Evolutionary conservation across 257 asterid species (phyloP).

Genomic region (Nicotiana knightiana): DNA sequence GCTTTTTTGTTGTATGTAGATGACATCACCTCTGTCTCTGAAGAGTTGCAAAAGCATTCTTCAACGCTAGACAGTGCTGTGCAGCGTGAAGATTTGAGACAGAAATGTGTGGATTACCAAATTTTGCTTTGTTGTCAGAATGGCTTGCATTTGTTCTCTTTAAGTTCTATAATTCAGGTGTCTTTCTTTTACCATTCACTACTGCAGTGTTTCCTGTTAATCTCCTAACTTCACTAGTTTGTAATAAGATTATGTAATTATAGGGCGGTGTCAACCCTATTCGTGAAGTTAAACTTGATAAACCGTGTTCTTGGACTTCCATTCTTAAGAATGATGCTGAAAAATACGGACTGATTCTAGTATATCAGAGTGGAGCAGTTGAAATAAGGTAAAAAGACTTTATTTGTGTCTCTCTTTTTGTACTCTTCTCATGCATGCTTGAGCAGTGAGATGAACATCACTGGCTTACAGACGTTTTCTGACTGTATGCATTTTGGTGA

Average conservation of each 20-base stretch:
- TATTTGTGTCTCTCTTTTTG: neutral
- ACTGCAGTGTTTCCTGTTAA: neutral
- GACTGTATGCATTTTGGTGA: neutral
- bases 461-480: neutral
- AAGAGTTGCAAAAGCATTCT: constrained; percentile 35
- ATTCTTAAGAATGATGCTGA: constrained; percentile 46
- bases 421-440: neutral
- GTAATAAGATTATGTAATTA: constrained; percentile 16
- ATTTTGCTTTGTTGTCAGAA: constrained; percentile 74
- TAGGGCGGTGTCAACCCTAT: constrained; percentile 50
- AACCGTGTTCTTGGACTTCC: constrained; percentile 82
- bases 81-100: constrained; percentile 23
- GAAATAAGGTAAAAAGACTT: constrained; percentile 61
- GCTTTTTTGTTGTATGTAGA: constrained; percentile 55
- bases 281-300: constrained; percentile 51
- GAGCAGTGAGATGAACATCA: constrained; percentile 1
- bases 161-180: constrained; percentile 61
- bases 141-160: constrained; percentile 48
- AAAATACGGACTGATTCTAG: constrained; percentile 47
- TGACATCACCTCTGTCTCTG: constrained; percentile 25
- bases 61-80: constrained; percentile 23
- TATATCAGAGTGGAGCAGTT: constrained; percentile 76
- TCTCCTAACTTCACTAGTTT: constrained; percentile 18
- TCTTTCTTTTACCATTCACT: constrained; percentile 10
- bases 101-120: constrained; percentile 30